A percentile compares a stretch with the other conserved stretches of the same genome.
phyloP scores from a whole-genome alignment of 345 rosid species.

The Chamaenerion angustifolium region DNA sequence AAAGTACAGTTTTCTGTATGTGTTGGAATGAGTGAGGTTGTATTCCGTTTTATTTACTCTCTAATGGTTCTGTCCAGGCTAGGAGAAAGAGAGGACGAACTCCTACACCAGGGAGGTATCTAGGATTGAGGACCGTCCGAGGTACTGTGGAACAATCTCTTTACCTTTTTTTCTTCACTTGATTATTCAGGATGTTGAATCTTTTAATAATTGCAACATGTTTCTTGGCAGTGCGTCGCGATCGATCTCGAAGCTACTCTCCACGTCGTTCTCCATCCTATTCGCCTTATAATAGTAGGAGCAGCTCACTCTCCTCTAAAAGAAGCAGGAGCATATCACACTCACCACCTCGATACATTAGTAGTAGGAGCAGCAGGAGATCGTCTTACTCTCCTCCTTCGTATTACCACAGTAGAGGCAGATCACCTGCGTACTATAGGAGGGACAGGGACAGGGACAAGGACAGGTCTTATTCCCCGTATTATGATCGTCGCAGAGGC shows the following conservation, averaged over 20 bases:
- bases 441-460: constrained; percentile 2
- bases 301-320: constrained; percentile 35
- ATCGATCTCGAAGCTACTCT: constrained; percentile 15
- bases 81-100: constrained; percentile 76
- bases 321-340: constrained; percentile 46
- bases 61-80: constrained; percentile 33
- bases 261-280: constrained; percentile 31
- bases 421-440: not conserved
- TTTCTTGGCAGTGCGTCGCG: constrained; percentile 1
- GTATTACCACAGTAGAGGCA: not conserved
- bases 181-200: not conserved
- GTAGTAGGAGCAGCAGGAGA: constrained; percentile 6
- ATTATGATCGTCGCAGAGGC: constrained; percentile 17
- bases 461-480: constrained; percentile 26
- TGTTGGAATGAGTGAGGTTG: no score
- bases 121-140: constrained; percentile 51
- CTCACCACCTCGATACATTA: constrained; percentile 12
- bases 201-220: not conserved
- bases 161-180: not conserved
- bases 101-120: constrained; percentile 89
- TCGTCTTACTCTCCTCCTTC: constrained; percentile 11
- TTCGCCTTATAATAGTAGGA: constrained; percentile 30
- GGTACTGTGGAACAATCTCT: constrained; percentile 24
- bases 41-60: not conserved
- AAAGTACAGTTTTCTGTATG: constrained; percentile 8